Evolutionary conservation across 768 basidiomycete genomes (phyloP), one percentile per base, ranked within the genome.

Genomic region (Russula dissimulans): DNA sequence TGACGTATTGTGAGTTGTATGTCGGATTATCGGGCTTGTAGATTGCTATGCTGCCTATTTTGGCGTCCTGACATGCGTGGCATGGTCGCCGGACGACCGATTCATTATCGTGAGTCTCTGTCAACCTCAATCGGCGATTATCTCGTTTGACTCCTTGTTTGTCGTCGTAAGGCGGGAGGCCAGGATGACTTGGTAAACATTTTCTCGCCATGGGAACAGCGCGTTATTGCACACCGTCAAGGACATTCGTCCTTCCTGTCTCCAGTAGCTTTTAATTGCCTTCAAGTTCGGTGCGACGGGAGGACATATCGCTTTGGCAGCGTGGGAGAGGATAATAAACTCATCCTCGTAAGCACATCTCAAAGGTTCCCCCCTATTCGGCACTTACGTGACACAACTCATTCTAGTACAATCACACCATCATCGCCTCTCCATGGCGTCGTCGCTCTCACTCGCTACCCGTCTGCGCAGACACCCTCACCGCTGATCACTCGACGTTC

Each of bases 121-220:
- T 26, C n/a, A n/a, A 18, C 2, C 7, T 54, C 31, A 14, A 31
- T 9, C n/a, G 11, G 7, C 0, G 15, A 10, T 26, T 2, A 1
- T 4, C 14, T 26, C n/a, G 55, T 47, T 60, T 38, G 48, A 36
- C 50, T 45, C 44, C 50, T 38, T 39, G 29, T 12, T 22, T 4
- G 22, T 26, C 22, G 22, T 54, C 22, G 26, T 59, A 66, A 94
- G 90, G 91, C 92, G 1, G 97, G 95, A 12, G 97, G 97, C 0
- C 95, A 99, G 76, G 97, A 99, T 68, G 97, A 99, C 69, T 79
- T 98, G 10, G 74, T 97, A 56, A 95, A 95, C 4, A 89, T 99
- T 61, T 91, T 92, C 71, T 94, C 95, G 0, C 93, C 94, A 0
- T 89, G 87, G 81, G 97, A 98, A 70, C 88, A 92, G 70, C 84